These are phyloP conservation scores for Penicillium steckii DNA, from an alignment of 495 filamentous ascomycete genomes.

Conservation along the genomic window DNA sequence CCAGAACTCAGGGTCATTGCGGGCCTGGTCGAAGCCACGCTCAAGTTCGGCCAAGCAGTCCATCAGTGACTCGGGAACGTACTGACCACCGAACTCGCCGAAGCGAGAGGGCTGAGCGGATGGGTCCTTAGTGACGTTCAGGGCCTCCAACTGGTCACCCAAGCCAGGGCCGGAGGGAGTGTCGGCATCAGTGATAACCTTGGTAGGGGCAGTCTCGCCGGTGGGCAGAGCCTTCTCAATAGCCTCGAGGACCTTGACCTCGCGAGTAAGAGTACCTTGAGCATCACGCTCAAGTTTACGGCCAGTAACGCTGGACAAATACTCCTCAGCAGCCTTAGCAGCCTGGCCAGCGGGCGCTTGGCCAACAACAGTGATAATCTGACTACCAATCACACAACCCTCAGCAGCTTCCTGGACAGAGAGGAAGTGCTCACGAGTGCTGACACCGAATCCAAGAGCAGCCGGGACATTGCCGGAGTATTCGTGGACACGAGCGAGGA, in stretches of 20 bases:
- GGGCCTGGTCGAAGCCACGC: slow-evolving; percentile 81
- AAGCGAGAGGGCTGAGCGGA: slow-evolving; percentile 76
- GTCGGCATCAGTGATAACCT: slow-evolving; percentile 62
- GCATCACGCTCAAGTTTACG: slow-evolving; percentile 42
- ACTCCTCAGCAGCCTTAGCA: slow-evolving; percentile 77
- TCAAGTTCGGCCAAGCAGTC: slow-evolving; percentile 92
- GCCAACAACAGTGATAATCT: slow-evolving; percentile 79
- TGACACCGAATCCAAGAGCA: slow-evolving; percentile 93
- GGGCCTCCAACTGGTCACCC: slow-evolving; percentile 69
- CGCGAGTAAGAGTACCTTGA: slow-evolving; percentile 30
- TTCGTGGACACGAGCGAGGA: slow-evolving; percentile 82
- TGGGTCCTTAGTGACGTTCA: slow-evolving; percentile 56
- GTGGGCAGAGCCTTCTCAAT: slow-evolving; percentile 50
- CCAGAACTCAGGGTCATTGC: slow-evolving; percentile 90
- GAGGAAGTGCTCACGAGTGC: slow-evolving; percentile 90
- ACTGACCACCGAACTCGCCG: slow-evolving; percentile 97
- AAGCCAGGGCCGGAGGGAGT: slow-evolving; percentile 58
- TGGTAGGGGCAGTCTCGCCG: slow-evolving; percentile 35
- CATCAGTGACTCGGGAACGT: slow-evolving; percentile 97
- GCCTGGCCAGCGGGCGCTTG: slow-evolving; percentile 68
- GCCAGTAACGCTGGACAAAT: slow-evolving; percentile 80
- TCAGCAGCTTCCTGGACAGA: slow-evolving; percentile 81
- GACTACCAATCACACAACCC: slow-evolving; percentile 95
- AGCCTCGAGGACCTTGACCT: slow-evolving; percentile 55
- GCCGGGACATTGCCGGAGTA: slow-evolving; percentile 89